Percentiles rank a stretch among this genome's conserved stretches.
Evolutionary conservation across 2,329 filamentous ascomycete species (phyloP).

Genomic region (Neurospora crassa): DNA sequence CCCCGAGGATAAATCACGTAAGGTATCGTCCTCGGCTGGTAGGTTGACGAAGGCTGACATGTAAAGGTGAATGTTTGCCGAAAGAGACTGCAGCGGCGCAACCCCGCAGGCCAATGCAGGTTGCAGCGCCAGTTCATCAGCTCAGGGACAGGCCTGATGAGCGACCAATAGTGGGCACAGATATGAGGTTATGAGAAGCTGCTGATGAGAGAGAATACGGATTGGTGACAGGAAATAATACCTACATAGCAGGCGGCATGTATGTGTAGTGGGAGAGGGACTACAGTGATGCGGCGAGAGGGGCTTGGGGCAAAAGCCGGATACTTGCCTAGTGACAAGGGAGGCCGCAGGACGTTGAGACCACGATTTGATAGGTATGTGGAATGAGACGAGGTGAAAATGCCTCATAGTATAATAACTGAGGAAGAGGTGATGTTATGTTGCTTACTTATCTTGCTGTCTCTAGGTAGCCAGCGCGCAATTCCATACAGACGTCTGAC

Average conservation of each 20-base stretch:
- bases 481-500: constrained; percentile 1
- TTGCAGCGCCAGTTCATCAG: constrained; percentile 2
- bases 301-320: not conserved
- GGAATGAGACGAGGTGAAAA: constrained; percentile 1
- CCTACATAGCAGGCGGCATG: not conserved
- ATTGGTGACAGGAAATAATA: not conserved
- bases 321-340: not conserved
- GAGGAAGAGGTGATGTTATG: not conserved
- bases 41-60: not conserved
- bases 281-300: not conserved
- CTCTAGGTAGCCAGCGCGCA: not conserved
- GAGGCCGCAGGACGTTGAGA: not conserved
- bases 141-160: not conserved
- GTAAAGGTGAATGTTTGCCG: not conserved
- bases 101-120: not conserved
- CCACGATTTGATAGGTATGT: not conserved
- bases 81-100: not conserved
- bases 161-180: constrained; percentile 1
- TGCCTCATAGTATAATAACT: constrained; percentile 4
- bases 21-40: not conserved
- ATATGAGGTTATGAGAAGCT: not conserved
- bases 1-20: not conserved
- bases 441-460: not conserved
- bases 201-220: not conserved
- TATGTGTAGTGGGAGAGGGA: not conserved